Conservation (phyloP, 352 stramenopile genomes). For the Globisporangium spiculum region DNA sequence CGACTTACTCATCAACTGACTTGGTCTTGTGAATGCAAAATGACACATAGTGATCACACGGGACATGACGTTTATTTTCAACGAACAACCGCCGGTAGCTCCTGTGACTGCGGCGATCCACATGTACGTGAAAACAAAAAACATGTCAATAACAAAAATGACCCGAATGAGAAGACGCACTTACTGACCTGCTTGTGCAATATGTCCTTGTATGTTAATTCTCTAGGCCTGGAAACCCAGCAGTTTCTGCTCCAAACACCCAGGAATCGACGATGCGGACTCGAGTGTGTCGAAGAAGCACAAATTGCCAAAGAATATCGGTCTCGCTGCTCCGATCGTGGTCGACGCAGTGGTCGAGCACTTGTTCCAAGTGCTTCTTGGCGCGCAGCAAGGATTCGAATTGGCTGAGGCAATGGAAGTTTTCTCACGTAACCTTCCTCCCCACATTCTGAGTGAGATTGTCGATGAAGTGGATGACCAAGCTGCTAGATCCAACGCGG, state of each 20-base stretch:
- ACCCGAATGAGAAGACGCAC: neutral
- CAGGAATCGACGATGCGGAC: slow-evolving; percentile 45
- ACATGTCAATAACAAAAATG: neutral
- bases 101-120: slow-evolving; percentile 80
- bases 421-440: slow-evolving; percentile 59
- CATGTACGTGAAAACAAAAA: slow-evolving; percentile 40
- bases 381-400: slow-evolving; percentile 65
- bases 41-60: slow-evolving; percentile 44
- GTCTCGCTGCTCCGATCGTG: slow-evolving; percentile 45
- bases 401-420: slow-evolving; percentile 66
- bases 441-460: slow-evolving; percentile 44
- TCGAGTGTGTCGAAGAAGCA: slow-evolving; percentile 34
- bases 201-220: neutral
- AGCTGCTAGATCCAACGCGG: neutral
- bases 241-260: slow-evolving; percentile 79
- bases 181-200: neutral
- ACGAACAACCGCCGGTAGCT: slow-evolving; percentile 80
- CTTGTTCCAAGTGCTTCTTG: slow-evolving; percentile 65
- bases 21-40: slow-evolving; percentile 1
- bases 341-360: slow-evolving; percentile 80
- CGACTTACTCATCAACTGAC: neutral
- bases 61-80: slow-evolving; percentile 89
- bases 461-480: slow-evolving; percentile 14
- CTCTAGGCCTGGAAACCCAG: slow-evolving; percentile 72
- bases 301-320: slow-evolving; percentile 66